Conservation (phyloP, 306 rosid genomes). For the Cicer arietinum region DNA sequence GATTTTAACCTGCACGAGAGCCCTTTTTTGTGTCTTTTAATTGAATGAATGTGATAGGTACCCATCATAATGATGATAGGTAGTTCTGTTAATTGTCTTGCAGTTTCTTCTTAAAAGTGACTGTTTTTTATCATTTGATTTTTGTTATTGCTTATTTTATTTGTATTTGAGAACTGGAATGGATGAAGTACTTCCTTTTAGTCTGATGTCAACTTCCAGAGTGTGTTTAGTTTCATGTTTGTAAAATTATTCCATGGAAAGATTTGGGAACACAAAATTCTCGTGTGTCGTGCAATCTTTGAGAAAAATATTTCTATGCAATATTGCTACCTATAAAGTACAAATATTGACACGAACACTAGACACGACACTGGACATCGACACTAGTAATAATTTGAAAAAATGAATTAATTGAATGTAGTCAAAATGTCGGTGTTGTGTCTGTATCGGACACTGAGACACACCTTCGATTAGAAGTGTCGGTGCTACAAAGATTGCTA, state of each 20-base stretch:
- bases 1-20: constrained; percentile 27
- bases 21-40: constrained; percentile 15
- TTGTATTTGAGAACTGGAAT: constrained; percentile 32
- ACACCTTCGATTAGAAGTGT: no score
- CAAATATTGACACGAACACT: no score
- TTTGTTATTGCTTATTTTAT: constrained; percentile 12
- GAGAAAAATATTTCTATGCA: not conserved
- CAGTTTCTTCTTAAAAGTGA: constrained; percentile 13
- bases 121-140: not conserved
- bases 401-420: no score
- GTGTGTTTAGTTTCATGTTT: constrained; percentile 2
- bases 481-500: not conserved
- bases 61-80: not conserved
- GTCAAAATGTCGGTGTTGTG: no score
- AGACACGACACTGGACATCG: no score
- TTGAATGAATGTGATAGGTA: not conserved
- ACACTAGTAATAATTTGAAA: no score
- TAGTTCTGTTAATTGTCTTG: constrained; percentile 20
- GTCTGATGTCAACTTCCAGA: not conserved
- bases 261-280: not conserved
- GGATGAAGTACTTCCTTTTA: constrained; percentile 7
- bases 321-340: not conserved
- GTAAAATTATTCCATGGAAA: not conserved
- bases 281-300: not conserved
- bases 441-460: no score